Conservation (phyloP, 1,284 basidiomycete genomes). For the Marasmius fiardii region DNA sequence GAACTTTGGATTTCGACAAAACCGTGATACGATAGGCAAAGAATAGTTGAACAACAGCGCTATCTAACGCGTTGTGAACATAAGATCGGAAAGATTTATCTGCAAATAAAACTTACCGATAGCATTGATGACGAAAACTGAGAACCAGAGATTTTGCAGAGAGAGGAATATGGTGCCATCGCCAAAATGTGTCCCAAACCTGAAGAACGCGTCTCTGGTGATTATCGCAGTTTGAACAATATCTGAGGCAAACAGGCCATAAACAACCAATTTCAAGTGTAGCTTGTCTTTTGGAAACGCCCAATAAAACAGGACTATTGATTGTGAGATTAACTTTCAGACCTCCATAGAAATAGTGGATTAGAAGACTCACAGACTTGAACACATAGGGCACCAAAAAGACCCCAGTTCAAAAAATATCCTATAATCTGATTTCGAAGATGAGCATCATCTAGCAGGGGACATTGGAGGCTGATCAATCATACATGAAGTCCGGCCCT, state of each 20-base stretch:
- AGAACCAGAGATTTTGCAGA: slow-evolving; percentile 18
- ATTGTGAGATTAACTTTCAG: not conserved
- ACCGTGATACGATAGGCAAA: slow-evolving; percentile 22
- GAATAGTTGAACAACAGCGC: slow-evolving; percentile 7
- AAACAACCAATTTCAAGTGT: slow-evolving; percentile 19
- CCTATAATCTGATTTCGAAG: slow-evolving; percentile 17
- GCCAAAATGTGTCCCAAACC: slow-evolving; percentile 20
- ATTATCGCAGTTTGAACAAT: slow-evolving; percentile 20
- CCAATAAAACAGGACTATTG: slow-evolving; percentile 21
- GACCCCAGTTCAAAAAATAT: slow-evolving; percentile 21
- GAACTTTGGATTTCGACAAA: slow-evolving; percentile 17
- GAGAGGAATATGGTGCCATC: slow-evolving; percentile 17
- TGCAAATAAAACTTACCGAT: slow-evolving; percentile 15
- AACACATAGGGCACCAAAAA: slow-evolving; percentile 20
- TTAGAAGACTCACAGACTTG: slow-evolving; percentile 20
- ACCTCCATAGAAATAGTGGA: not conserved
- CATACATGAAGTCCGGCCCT: not conserved
- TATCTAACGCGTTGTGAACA: not conserved
- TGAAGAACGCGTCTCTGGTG: slow-evolving; percentile 20
- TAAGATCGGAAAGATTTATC: not conserved
- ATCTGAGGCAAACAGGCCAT: slow-evolving; percentile 20
- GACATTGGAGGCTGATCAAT: not conserved
- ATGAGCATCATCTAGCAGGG: not conserved
- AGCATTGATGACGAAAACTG: slow-evolving; percentile 20
- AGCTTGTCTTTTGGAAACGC: slow-evolving; percentile 20